Base-by-base conservation (phyloP, 441 rosid genomes). In the Pelargonium fulgidum region DNA sequence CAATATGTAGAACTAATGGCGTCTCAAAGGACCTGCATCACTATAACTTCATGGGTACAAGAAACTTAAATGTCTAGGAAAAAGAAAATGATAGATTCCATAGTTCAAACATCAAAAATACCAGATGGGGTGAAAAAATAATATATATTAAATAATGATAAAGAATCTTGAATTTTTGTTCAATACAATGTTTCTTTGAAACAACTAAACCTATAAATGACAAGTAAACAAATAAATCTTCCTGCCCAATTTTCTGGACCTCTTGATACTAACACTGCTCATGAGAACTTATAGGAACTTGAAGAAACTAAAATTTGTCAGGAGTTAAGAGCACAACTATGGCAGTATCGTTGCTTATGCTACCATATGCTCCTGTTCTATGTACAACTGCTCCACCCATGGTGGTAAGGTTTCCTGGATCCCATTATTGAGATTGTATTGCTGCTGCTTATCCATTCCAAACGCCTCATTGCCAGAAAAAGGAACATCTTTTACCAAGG, bases 311-410 rank as follows among this genome's bases (percentile, higher is more conserved):
- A 16, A 52, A 54, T 54, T 16, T 54, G 20, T 54, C 22, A 54
- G 61, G 24, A 54, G 61, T 54, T 54, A 54, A n/a, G 22, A 16
- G 10, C 19, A 4, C 17, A 16, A 20, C 58, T 9, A 54, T 54
- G 61, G 22, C 61, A 16, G 19, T 54, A 17, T 17, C 17, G 61
- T 54, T 54, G 61, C 24, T 54, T 54, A 54, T 54, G 93, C 93
- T 70, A 85, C 90, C 76, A 87, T 75, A 79, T 82, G 93, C 82
- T 92, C 86, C 82, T 88, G 93, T 77, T 90, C 96, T 76, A 79
- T 82, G 83, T 84, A 87, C 72, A 87, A 61, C 71, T 89, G 94
- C 77, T 90, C 98, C 87, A 79, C 82, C 96, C 90, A 87, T 52
- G 85, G 84, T 3, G 91, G 87, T 12, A 77, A 77, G 59, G 58